These are phyloP conservation scores for Dittrichia graveolens DNA, from an alignment of 129 eudicot genomes.

Conservation along the genomic window DNA sequence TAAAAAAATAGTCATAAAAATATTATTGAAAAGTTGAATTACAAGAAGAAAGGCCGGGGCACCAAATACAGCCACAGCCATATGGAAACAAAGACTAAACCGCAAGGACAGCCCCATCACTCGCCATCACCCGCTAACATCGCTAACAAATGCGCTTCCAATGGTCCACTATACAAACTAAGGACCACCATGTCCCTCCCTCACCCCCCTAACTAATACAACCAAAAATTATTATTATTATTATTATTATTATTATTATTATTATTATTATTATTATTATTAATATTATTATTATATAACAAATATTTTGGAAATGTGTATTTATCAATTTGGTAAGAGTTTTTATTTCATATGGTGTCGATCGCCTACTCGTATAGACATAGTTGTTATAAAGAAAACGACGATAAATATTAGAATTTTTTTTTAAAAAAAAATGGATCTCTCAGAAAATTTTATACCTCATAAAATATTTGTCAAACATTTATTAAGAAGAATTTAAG, in stretches of 20 bases:
- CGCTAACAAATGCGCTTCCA: constrained; percentile 30
- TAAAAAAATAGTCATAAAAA: constrained; percentile 9
- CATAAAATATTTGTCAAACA: too few relatives aligned
- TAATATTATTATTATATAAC: too few relatives aligned
- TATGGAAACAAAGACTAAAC: constrained; percentile 25
- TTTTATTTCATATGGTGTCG: not conserved
- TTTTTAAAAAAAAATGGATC: too few relatives aligned
- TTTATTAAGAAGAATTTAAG: not conserved
- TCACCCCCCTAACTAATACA: constrained; percentile 24
- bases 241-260: too few relatives aligned
- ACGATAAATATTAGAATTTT: not conserved
- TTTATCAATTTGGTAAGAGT: not conserved
- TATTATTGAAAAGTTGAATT: constrained; percentile 24
- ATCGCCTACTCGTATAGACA: not conserved
- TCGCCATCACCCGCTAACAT: constrained; percentile 27
- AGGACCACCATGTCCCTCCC: constrained; percentile 35
- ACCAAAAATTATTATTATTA: not conserved
- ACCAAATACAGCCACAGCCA: constrained; percentile 3
- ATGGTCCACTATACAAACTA: constrained; percentile 28
- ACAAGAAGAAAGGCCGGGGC: too few relatives aligned
- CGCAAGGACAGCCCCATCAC: constrained; percentile 31
- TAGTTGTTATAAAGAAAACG: constrained; percentile 1
- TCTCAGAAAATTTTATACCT: too few relatives aligned
- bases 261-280: too few relatives aligned
- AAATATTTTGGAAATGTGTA: constrained; percentile 5